These are phyloP conservation scores for Microbotryum lychnidis-dioicae DNA, from an alignment of 1,284 basidiomycete genomes.

Conservation along the genomic window DNA sequence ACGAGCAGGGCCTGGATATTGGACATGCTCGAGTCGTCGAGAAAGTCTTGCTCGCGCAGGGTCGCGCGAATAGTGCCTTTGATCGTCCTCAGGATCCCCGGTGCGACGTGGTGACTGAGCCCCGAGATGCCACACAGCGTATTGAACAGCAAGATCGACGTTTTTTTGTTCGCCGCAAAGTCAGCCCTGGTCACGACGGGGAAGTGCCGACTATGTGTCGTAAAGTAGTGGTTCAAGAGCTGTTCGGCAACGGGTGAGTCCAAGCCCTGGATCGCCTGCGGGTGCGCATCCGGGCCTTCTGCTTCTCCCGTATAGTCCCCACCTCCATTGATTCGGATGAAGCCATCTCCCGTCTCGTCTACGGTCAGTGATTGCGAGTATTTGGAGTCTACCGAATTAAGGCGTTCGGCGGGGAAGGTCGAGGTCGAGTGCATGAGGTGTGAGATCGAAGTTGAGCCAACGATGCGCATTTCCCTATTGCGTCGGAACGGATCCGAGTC, in stretches of 20 bases:
- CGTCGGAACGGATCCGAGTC: conserved; percentile 3
- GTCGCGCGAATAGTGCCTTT: conserved; percentile 59
- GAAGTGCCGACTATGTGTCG: conserved; percentile 70
- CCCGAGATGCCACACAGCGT: conserved; percentile 87
- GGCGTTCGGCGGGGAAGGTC: conserved; percentile 63
- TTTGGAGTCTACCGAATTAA: conserved; percentile 45
- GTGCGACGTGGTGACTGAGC: conserved; percentile 70
- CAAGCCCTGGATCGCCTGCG: conserved; percentile 26
- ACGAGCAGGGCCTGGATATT: conserved; percentile 86
- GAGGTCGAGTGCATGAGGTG: conserved; percentile 77
- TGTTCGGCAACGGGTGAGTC: conserved; percentile 29
- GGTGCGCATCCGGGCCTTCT: conserved; percentile 31
- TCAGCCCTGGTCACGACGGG: conserved; percentile 80
- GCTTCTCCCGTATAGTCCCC: conserved; percentile 21
- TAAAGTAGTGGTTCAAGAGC: conserved; percentile 70
- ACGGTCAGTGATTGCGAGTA: conserved; percentile 45
- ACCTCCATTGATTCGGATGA: conserved; percentile 59
- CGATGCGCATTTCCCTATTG: conserved; percentile 38
- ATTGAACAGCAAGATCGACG: conserved; percentile 75
- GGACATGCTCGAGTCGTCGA: conserved; percentile 73
- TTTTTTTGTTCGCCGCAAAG: conserved; percentile 60
- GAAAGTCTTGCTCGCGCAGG: conserved; percentile 70
- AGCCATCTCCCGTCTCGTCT: conserved; percentile 65
- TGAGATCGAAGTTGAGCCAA: conserved; percentile 70
- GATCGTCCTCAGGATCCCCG: conserved; percentile 71